A percentile compares a stretch with the other conserved stretches of the same genome.
These are phyloP conservation scores for Neopestalotiopsis clavispora DNA, from an alignment of 2,329 filamentous ascomycete genomes.

Conservation along the genomic window DNA sequence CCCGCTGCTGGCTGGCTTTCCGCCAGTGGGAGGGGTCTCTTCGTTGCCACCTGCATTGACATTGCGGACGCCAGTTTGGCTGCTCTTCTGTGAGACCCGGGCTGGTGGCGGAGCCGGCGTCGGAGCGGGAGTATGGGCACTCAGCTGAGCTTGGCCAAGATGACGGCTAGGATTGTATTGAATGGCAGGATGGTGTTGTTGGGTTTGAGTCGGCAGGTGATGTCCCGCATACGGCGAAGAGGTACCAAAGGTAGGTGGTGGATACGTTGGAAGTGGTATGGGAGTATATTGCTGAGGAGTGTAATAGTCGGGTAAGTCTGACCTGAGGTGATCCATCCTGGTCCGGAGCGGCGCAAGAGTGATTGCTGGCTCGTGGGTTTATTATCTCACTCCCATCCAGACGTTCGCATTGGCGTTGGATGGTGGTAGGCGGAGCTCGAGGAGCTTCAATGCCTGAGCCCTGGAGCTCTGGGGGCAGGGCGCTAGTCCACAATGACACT, in stretches of 20 bases:
- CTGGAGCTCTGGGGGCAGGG: background rate
- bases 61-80: background rate
- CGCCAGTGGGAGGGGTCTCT: background rate
- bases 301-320: conserved; percentile 3
- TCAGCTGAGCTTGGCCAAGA: background rate
- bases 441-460: background rate
- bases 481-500: background rate
- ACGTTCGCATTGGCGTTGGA: background rate
- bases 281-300: conserved; percentile 12
- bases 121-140: background rate
- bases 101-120: background rate
- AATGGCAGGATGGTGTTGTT: background rate
- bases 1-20: background rate
- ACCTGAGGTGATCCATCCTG: conserved; percentile 8
- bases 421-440: background rate
- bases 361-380: background rate
- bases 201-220: background rate
- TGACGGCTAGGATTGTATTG: background rate
- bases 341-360: background rate
- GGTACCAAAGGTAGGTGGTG: background rate
- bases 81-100: background rate
- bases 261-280: conserved; percentile 6
- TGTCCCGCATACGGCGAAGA: conserved; percentile 3
- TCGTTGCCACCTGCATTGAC: background rate
- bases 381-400: conserved; percentile 11